These are phyloP conservation scores for Tetrapisispora nanseiensis DNA, from an alignment of 805 yeast genomes.

Conservation along the genomic window DNA sequence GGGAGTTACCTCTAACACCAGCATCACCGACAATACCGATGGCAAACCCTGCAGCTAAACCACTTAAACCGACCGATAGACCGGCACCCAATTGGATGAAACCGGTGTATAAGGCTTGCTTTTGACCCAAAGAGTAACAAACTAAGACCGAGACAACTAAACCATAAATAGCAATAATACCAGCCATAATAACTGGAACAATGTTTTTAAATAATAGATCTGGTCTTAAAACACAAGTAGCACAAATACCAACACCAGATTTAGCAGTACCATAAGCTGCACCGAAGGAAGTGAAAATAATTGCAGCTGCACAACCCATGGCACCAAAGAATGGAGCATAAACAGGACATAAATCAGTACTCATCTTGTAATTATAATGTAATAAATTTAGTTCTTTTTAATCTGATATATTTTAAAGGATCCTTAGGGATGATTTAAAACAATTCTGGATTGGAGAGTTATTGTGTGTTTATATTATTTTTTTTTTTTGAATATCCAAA, in stretches of 20 bases:
- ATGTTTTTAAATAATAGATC: constrained; percentile 87
- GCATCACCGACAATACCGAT: constrained; percentile 99
- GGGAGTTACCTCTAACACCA: constrained; percentile 97
- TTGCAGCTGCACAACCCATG: constrained; percentile 98
- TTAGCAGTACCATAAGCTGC: constrained; percentile 99
- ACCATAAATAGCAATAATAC: constrained; percentile 98
- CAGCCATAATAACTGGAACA: constrained; percentile 98
- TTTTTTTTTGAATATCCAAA: too few species aligned
- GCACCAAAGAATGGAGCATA: constrained; percentile 93
- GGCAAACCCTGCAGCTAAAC: constrained; percentile 97
- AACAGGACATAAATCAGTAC: constrained; percentile 32
- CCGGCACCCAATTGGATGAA: constrained; percentile 98
- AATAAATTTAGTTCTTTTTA: too few species aligned
- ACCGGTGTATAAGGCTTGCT: constrained; percentile 91
- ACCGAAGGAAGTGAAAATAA: constrained; percentile 97
- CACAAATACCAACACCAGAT: constrained; percentile 98
- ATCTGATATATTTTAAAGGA: too few species aligned
- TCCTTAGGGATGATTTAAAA: too few species aligned
- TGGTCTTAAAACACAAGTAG: constrained; percentile 95
- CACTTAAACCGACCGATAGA: constrained; percentile 91
- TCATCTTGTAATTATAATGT: constrained; percentile 16
- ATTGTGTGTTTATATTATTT: too few species aligned
- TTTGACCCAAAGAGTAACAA: constrained; percentile 78
- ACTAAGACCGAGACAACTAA: constrained; percentile 92
- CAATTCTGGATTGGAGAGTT: too few species aligned